A percentile compares a stretch with the other conserved stretches of the same genome.
These are phyloP conservation scores for Emmonsiellopsis sp. DNA, from an alignment of 2,329 filamentous ascomycete genomes.

Conservation along the genomic window DNA sequence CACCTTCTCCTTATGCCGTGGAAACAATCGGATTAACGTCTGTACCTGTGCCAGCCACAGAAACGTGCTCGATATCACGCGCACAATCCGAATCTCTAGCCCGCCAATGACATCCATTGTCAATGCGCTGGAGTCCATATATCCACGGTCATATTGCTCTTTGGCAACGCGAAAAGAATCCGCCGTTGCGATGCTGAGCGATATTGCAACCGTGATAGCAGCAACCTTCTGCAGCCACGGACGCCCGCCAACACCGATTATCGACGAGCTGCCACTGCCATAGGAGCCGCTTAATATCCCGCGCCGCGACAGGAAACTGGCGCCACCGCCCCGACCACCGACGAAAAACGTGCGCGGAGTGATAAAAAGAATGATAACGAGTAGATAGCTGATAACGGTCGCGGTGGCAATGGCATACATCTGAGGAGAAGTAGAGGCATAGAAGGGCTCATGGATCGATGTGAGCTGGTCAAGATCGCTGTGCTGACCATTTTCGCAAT, in stretches of 20 bases:
- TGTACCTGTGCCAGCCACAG: conserved; percentile 96
- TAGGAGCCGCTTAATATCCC: conserved; percentile 79
- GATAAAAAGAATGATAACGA: conserved; percentile 88
- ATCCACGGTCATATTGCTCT: conserved; percentile 67
- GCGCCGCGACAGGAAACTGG: conserved; percentile 68
- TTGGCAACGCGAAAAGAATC: conserved; percentile 84
- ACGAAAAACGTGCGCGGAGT: conserved; percentile 91
- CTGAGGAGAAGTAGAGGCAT: conserved; percentile 85
- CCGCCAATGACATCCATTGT: conserved; percentile 74
- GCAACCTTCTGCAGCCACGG: conserved; percentile 83
- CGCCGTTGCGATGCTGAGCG: conserved; percentile 83
- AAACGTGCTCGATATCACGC: conserved; percentile 91
- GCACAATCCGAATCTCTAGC: conserved; percentile 77
- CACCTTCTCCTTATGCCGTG: conserved; percentile 91
- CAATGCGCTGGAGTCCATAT: conserved; percentile 68
- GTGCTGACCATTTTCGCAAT: conserved; percentile 27
- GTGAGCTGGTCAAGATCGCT: neutral
- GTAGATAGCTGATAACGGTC: conserved; percentile 82
- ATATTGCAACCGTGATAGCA: conserved; percentile 60
- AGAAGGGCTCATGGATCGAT: conserved; percentile 68
- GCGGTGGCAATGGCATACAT: conserved; percentile 87
- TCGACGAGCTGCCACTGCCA: conserved; percentile 48
- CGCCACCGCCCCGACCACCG: conserved; percentile 55
- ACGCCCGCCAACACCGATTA: conserved; percentile 79
- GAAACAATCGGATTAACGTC: conserved; percentile 89